phyloP scores from a whole-genome alignment of 176 grass and related monocot genomes.

The Triticum timopheevii region DNA sequence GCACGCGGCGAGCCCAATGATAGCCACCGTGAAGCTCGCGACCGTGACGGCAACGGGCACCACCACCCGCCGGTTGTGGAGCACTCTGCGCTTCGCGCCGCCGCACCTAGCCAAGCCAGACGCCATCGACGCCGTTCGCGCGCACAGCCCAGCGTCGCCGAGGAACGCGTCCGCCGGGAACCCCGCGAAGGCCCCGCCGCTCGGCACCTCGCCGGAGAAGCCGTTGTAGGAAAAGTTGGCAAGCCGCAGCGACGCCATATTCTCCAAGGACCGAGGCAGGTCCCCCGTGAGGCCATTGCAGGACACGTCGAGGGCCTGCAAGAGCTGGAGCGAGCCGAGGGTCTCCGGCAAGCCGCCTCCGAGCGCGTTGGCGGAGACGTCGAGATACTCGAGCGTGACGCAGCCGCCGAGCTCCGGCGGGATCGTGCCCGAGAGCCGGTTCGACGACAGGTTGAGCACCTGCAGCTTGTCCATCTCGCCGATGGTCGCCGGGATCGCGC shows the following conservation, averaged over 20 bases:
- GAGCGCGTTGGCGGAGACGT: conserved; percentile 68
- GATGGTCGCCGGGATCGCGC: conserved; percentile 62
- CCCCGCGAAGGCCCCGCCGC: conserved; percentile 44
- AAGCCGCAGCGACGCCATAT: conserved; percentile 32
- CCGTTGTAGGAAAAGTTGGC: conserved; percentile 82
- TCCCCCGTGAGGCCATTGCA: conserved; percentile 46
- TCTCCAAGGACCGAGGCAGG: conserved; percentile 53
- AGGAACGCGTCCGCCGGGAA: conserved; percentile 66
- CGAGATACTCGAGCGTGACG: conserved; percentile 77
- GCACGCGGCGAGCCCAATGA: conserved; percentile 3
- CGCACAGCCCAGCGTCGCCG: conserved; percentile 55
- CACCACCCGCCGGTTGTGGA: conserved; percentile 29
- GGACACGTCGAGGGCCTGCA: conserved; percentile 81
- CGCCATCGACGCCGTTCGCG: conserved; percentile 29
- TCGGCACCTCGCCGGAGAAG: conserved; percentile 68
- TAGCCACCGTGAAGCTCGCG: conserved; percentile 24
- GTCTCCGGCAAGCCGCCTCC: conserved; percentile 48
- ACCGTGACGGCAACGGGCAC: conserved; percentile 39
- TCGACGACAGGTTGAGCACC: conserved; percentile 79
- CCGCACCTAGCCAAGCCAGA: conserved; percentile 41
- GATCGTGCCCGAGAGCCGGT: conserved; percentile 57
- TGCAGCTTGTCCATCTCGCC: conserved; percentile 78
- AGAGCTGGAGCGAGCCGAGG: conserved; percentile 60
- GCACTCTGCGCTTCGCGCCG: neutral
- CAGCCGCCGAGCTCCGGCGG: conserved; percentile 72